Percentiles rank a stretch among this genome's conserved stretches.
phyloP scores from a whole-genome alignment of 2,329 filamentous ascomycete species.

The Calonectria leucothoes region DNA sequence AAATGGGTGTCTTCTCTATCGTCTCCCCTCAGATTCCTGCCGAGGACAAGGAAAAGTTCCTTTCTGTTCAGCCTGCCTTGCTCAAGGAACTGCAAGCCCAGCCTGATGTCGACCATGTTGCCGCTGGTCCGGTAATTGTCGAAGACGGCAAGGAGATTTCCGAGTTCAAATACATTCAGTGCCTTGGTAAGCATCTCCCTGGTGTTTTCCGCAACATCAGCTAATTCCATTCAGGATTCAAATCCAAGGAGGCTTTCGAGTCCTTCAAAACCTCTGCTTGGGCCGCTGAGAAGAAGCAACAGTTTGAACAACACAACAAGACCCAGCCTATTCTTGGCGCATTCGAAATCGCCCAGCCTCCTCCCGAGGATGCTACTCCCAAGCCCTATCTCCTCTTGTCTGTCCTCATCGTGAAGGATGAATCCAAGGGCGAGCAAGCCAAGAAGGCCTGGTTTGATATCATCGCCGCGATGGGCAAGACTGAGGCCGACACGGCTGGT shows the following conservation, averaged over 20 bases:
- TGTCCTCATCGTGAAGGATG: conserved; percentile 1
- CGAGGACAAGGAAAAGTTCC: conserved; percentile 20
- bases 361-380: neutral
- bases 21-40: conserved; percentile 11
- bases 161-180: conserved; percentile 25
- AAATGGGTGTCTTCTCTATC: conserved; percentile 23
- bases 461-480: conserved; percentile 4
- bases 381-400: conserved; percentile 18
- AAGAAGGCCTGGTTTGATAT: conserved; percentile 18
- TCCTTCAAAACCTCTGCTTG: conserved; percentile 7
- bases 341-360: conserved; percentile 14
- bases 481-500: conserved; percentile 2
- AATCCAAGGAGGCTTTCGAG: conserved; percentile 5
- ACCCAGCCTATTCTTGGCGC: neutral
- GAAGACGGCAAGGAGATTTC: conserved; percentile 8
- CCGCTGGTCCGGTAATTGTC: conserved; percentile 8
- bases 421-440: neutral
- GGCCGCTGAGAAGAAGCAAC: conserved; percentile 1
- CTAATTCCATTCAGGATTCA: conserved; percentile 8
- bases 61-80: conserved; percentile 9
- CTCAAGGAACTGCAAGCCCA: conserved; percentile 17
- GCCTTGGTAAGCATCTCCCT: neutral
- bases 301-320: neutral
- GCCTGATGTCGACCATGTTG: conserved; percentile 13
- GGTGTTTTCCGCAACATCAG: neutral